Percentiles rank a stretch among this genome's conserved stretches.
Conservation (phyloP, 495 filamentous ascomycete species). For the Penicillium odoratum region DNA sequence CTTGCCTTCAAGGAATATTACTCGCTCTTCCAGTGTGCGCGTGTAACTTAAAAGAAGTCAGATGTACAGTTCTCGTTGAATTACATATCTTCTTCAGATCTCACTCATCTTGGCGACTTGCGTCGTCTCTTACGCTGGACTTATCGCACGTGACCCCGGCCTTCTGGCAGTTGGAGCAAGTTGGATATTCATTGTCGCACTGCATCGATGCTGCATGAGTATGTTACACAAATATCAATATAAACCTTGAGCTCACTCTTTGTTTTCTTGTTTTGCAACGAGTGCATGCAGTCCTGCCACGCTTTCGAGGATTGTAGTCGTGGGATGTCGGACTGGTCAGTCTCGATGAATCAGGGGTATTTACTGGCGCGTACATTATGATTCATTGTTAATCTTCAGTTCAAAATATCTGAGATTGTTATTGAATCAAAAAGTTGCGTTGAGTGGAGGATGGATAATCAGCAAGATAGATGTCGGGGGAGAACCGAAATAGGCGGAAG, state of each 20-base stretch:
- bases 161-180: conserved; percentile 52
- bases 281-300: conserved; percentile 52
- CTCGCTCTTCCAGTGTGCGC: conserved; percentile 47
- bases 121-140: conserved; percentile 44
- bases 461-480: conserved; percentile 5
- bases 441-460: too few species aligned
- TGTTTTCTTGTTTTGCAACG: conserved; percentile 55
- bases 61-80: neutral
- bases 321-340: conserved; percentile 25
- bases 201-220: conserved; percentile 8
- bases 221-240: conserved; percentile 4
- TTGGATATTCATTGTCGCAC: conserved; percentile 49
- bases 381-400: conserved; percentile 1
- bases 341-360: conserved; percentile 21
- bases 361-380: conserved; percentile 20
- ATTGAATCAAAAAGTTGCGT: too few species aligned
- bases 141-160: conserved; percentile 51
- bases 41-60: conserved; percentile 35
- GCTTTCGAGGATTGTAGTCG: conserved; percentile 50
- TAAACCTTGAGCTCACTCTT: conserved; percentile 28
- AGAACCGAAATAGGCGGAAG: neutral
- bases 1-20: conserved; percentile 47
- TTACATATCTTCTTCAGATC: conserved; percentile 2
- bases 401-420: neutral
- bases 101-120: conserved; percentile 45